A percentile compares a stretch with the other conserved stretches of the same genome.
Conservation (phyloP, 2,329 filamentous ascomycete genomes). For the Myriosclerotinia duriaeana region DNA sequence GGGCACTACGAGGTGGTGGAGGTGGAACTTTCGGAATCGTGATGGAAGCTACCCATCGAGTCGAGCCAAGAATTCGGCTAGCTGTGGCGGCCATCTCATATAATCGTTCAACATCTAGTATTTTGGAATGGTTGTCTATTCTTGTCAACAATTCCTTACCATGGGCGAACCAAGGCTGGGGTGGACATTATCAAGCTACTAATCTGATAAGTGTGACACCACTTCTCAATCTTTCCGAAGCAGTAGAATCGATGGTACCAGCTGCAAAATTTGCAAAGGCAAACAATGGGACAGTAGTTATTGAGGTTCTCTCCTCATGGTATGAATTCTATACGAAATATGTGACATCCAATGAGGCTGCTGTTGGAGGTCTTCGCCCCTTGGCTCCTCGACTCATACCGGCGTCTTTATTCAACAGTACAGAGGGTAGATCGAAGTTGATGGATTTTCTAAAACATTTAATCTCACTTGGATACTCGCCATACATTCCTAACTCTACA, state of each 20-base stretch:
- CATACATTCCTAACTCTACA: conserved; percentile 27
- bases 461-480: conserved; percentile 20
- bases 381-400: conserved; percentile 25
- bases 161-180: conserved; percentile 32
- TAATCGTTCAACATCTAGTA: conserved; percentile 18
- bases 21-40: conserved; percentile 49
- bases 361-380: conserved; percentile 22
- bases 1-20: conserved; percentile 51
- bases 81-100: conserved; percentile 27
- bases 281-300: conserved; percentile 22
- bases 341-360: conserved; percentile 23
- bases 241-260: conserved; percentile 26
- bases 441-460: conserved; percentile 24
- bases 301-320: conserved; percentile 27
- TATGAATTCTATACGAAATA: conserved; percentile 29
- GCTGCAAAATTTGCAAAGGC: conserved; percentile 23
- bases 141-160: conserved; percentile 27
- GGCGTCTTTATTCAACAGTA: conserved; percentile 23
- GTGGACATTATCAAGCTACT: conserved; percentile 26
- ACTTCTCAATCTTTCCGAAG: conserved; percentile 27
- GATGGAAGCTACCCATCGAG: conserved; percentile 28
- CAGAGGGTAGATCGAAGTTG: conserved; percentile 20
- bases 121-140: conserved; percentile 25
- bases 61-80: conserved; percentile 26
- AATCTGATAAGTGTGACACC: conserved; percentile 28